A percentile compares a stretch with the other conserved stretches of the same genome.
Conservation (phyloP, 176 grass and related monocot genomes). For the Urochloa ruziziensis region DNA sequence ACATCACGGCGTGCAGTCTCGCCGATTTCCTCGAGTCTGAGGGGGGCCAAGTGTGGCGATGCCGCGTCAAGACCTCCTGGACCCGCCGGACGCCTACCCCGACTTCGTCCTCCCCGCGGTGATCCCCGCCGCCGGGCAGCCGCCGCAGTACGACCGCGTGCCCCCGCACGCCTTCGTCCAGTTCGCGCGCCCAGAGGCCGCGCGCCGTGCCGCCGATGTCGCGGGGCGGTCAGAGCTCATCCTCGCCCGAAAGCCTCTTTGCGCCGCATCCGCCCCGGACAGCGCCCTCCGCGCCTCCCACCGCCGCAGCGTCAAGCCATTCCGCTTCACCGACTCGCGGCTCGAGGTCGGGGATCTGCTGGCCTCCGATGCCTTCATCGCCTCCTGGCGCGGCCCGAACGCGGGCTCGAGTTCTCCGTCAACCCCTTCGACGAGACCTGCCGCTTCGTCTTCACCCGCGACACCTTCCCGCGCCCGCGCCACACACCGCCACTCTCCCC, state of each 20-base stretch:
- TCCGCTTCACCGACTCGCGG: slow-evolving; percentile 58
- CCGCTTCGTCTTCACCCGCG: slow-evolving; percentile 55
- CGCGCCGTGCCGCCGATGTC: slow-evolving; percentile 50
- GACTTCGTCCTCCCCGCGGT: slow-evolving; percentile 39
- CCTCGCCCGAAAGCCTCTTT: slow-evolving; percentile 33
- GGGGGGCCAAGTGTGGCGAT: slow-evolving; percentile 78
- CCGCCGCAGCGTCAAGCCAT: slow-evolving; percentile 42
- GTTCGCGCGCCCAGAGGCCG: slow-evolving; percentile 56
- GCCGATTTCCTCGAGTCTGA: slow-evolving; percentile 58
- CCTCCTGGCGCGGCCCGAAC: slow-evolving; percentile 54
- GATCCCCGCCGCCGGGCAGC: neutral
- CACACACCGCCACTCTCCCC: too few species aligned
- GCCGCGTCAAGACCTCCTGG: slow-evolving; percentile 82
- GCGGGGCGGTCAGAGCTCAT: slow-evolving; percentile 55
- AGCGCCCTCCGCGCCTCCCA: slow-evolving; percentile 54
- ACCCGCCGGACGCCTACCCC: slow-evolving; percentile 66
- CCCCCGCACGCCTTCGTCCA: slow-evolving; percentile 88
- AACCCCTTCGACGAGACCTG: slow-evolving; percentile 74
- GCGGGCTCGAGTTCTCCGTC: slow-evolving; percentile 58
- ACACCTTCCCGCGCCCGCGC: too few species aligned
- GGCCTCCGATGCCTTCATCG: slow-evolving; percentile 40
- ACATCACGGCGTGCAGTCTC: slow-evolving; percentile 47
- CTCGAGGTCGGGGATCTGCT: slow-evolving; percentile 60
- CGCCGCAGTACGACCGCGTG: slow-evolving; percentile 47
- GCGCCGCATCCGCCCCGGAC: slow-evolving; percentile 34